Conservation (phyloP, 106 monocot species). For the Dactylorhiza incarnata region DNA sequence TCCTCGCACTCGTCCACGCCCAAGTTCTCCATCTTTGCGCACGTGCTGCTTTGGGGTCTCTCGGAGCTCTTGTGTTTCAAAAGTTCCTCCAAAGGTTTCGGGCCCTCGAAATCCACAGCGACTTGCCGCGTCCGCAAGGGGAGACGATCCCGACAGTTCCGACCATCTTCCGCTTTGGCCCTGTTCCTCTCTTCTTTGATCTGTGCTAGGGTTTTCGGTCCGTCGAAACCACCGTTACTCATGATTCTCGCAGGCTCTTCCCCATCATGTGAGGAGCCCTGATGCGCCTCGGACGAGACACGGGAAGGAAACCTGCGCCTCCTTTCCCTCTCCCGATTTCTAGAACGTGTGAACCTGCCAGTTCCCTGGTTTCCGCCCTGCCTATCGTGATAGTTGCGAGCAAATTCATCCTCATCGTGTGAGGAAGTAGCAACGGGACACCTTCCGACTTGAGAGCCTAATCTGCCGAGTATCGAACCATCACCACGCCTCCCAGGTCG, state of each 20-base stretch:
- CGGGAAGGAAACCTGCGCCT: conserved; percentile 3
- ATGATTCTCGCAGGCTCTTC: neutral
- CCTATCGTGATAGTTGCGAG: conserved; percentile 2
- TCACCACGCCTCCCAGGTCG: neutral
- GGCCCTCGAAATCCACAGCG: neutral
- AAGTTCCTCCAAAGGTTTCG: conserved; percentile 34
- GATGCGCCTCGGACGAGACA: conserved; percentile 10
- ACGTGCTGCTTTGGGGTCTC: neutral
- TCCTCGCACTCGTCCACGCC: too few species aligned
- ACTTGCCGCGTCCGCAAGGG: neutral
- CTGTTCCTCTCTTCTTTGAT: conserved; percentile 46
- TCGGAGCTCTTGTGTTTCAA: conserved; percentile 27
- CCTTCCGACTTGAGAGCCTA: conserved; percentile 13
- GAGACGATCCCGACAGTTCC: neutral
- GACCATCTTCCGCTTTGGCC: conserved; percentile 3
- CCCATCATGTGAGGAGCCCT: neutral
- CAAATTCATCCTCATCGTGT: neutral
- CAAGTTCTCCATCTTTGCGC: neutral
- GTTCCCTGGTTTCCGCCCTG: conserved; percentile 1
- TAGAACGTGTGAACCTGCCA: conserved; percentile 5
- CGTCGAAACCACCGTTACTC: conserved; percentile 18
- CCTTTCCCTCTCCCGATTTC: conserved; percentile 19
- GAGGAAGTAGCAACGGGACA: neutral
- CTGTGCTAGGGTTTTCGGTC: conserved; percentile 45
- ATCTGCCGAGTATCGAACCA: conserved; percentile 7